These are phyloP conservation scores for Diaporthe helianthi DNA, from an alignment of 2,329 filamentous ascomycete genomes.

Conservation along the genomic window DNA sequence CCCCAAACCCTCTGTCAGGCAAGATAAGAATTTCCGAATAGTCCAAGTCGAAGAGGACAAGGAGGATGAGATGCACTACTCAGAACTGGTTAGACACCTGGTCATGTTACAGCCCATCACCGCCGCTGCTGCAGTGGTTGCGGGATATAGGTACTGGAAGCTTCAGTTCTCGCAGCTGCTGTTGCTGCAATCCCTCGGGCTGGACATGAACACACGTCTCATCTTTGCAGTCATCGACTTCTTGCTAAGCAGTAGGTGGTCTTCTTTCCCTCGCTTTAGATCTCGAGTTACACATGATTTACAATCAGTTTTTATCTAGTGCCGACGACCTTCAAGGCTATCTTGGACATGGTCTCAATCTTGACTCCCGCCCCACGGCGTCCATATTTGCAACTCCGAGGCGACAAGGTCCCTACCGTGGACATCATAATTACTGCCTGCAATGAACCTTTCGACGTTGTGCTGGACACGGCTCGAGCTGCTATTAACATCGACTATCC, in stretches of 20 bases:
- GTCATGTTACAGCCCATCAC: background rate
- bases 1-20: background rate
- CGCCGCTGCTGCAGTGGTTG: background rate
- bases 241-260: background rate
- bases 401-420: constrained; percentile 58
- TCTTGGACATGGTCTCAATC: background rate
- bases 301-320: background rate
- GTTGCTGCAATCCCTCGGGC: background rate
- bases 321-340: background rate
- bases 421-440: constrained; percentile 66
- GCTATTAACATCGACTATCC: constrained; percentile 64
- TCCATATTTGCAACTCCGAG: constrained; percentile 59
- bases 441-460: constrained; percentile 61
- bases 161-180: constrained; percentile 1
- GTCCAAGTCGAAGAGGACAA: constrained; percentile 1
- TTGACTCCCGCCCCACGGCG: background rate
- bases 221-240: background rate
- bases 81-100: background rate
- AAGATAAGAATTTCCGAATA: background rate
- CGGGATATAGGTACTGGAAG: constrained; percentile 4
- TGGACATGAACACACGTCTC: background rate
- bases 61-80: background rate
- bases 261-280: fast-evolving
- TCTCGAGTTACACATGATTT: background rate
- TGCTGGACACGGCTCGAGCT: constrained; percentile 63